phyloP scores from a whole-genome alignment of 345 rosid species.

The Trapa incisa region DNA sequence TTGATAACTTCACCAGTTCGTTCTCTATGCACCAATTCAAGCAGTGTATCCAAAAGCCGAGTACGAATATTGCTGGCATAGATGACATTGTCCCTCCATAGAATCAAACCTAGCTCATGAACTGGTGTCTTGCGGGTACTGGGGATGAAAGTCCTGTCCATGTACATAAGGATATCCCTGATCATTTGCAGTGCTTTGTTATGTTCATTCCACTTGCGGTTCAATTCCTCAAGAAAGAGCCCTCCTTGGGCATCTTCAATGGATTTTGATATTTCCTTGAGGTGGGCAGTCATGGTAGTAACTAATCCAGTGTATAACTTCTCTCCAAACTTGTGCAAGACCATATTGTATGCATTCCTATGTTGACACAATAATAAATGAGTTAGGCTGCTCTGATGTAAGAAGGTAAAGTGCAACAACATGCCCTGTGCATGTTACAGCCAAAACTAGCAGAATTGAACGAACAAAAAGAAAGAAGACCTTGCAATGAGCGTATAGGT shows the following conservation, averaged over 20 bases:
- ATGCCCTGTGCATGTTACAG: not conserved
- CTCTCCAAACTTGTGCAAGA: constrained; percentile 92
- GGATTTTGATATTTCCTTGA: constrained; percentile 60
- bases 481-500: too few species aligned
- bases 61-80: constrained; percentile 61
- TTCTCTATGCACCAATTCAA: constrained; percentile 69
- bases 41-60: constrained; percentile 66
- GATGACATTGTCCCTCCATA: constrained; percentile 87
- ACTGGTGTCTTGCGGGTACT: constrained; percentile 77
- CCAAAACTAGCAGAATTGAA: not conserved
- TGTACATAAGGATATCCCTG: constrained; percentile 93
- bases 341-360: constrained; percentile 99
- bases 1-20: constrained; percentile 87
- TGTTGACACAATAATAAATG: not conserved
- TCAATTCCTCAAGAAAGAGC: constrained; percentile 75
- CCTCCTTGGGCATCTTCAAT: constrained; percentile 94
- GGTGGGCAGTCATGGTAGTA: constrained; percentile 80
- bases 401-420: not conserved
- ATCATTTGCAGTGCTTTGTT: constrained; percentile 97
- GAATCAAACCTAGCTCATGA: constrained; percentile 78
- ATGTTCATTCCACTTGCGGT: constrained; percentile 95
- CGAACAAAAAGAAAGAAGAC: too few species aligned
- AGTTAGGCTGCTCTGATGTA: not conserved
- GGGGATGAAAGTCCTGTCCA: constrained; percentile 88
- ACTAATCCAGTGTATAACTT: constrained; percentile 75